These are phyloP conservation scores for Cordyceps sp. DNA, from an alignment of 2,329 filamentous ascomycete genomes.

Conservation along the genomic window DNA sequence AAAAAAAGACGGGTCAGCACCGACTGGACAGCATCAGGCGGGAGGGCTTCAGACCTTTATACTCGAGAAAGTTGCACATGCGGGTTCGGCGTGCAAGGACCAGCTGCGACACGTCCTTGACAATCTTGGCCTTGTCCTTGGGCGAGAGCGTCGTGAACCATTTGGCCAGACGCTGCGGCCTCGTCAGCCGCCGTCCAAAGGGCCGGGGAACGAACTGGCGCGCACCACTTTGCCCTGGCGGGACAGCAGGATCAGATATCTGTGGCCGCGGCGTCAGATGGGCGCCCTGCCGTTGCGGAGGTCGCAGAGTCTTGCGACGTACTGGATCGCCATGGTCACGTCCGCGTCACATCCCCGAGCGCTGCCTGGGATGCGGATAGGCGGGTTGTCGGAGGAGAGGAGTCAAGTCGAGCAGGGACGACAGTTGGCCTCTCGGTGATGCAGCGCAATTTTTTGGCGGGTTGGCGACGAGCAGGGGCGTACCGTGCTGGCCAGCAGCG, in stretches of 20 bases:
- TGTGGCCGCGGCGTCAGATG: conserved; percentile 21
- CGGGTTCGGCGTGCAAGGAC: conserved; percentile 89
- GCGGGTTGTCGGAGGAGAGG: conserved; percentile 1
- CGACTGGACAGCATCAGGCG: too few species aligned
- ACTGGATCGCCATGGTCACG: conserved; percentile 27
- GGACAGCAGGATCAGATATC: conserved; percentile 94
- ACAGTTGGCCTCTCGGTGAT: not conserved
- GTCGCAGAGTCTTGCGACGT: conserved; percentile 7
- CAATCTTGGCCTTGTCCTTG: conserved; percentile 98
- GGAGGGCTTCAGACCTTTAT: conserved; percentile 55
- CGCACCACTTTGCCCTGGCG: conserved; percentile 98
- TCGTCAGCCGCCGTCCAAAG: conserved; percentile 2
- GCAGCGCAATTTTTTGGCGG: conserved; percentile 5
- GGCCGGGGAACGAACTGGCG: too few species aligned
- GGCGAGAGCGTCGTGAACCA: conserved; percentile 98
- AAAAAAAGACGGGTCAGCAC: too few species aligned
- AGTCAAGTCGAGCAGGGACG: not conserved
- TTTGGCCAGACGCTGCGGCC: conserved; percentile 75
- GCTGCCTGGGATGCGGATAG: too few species aligned
- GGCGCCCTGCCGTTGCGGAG: not conserved
- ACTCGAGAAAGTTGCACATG: conserved; percentile 99
- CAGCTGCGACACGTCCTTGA: conserved; percentile 97
- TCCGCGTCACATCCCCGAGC: conserved; percentile 7
- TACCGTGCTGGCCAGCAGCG: too few species aligned
- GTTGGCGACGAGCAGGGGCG: conserved; percentile 11